These are phyloP conservation scores for Sporothrix sp. DNA, from an alignment of 2,329 filamentous ascomycete genomes.

Conservation along the genomic window DNA sequence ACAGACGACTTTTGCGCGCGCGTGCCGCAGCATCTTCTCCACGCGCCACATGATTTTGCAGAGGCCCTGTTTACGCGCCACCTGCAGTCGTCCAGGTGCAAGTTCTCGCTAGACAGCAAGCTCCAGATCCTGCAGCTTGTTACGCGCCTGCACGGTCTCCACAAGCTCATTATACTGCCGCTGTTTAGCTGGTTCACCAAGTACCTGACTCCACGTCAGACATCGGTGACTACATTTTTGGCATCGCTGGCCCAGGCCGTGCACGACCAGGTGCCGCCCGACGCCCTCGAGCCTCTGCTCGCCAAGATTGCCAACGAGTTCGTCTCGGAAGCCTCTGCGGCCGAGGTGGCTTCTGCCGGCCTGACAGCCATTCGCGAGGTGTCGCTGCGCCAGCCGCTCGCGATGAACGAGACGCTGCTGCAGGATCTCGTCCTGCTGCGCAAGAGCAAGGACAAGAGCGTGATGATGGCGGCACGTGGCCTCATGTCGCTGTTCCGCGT, in stretches of 20 bases:
- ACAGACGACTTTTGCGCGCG: background rate
- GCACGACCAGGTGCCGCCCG: slow-evolving; percentile 83
- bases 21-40: slow-evolving; percentile 56
- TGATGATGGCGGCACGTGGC: slow-evolving; percentile 97
- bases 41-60: slow-evolving; percentile 89
- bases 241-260: slow-evolving; percentile 87
- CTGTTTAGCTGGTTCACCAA: slow-evolving; percentile 97
- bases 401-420: slow-evolving; percentile 89
- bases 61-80: slow-evolving; percentile 87
- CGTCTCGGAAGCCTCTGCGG: slow-evolving; percentile 84
- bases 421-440: slow-evolving; percentile 94
- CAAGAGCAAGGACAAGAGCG: slow-evolving; percentile 96
- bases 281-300: slow-evolving; percentile 80
- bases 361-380: slow-evolving; percentile 93
- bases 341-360: slow-evolving; percentile 79
- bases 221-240: slow-evolving; percentile 84
- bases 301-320: slow-evolving; percentile 98
- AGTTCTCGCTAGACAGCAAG: slow-evolving; percentile 79
- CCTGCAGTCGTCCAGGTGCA: slow-evolving; percentile 75
- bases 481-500: slow-evolving; percentile 85
- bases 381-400: slow-evolving; percentile 83
- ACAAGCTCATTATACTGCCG: slow-evolving; percentile 80
- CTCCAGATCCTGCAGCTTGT: slow-evolving; percentile 68
- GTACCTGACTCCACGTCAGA: slow-evolving; percentile 73
- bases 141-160: slow-evolving; percentile 80